A percentile compares a stretch with the other conserved stretches of the same genome.
Conservation (phyloP, 371 early-diverging fungal genomes). For the Encephalitozoon intestinalis region DNA sequence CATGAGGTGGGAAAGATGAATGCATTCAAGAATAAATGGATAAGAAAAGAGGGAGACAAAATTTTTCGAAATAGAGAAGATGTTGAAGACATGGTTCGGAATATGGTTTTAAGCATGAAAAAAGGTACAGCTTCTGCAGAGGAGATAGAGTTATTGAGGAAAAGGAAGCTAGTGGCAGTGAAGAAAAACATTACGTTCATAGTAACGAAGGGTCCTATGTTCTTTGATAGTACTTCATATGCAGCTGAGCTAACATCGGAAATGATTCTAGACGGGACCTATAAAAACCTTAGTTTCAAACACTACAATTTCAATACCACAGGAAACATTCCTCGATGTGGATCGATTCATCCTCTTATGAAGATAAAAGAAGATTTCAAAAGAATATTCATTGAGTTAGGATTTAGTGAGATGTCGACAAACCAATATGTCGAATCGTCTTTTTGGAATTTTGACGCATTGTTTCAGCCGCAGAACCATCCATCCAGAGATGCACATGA, state of each 20-base stretch:
- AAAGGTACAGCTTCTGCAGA: not conserved
- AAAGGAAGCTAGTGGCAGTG: constrained; percentile 48
- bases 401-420: constrained; percentile 96
- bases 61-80: constrained; percentile 21
- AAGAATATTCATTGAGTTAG: constrained; percentile 93
- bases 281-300: constrained; percentile 82
- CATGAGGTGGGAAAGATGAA: constrained; percentile 32
- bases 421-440: constrained; percentile 91
- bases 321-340: constrained; percentile 73
- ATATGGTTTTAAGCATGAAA: not conserved
- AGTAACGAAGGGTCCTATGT: constrained; percentile 76
- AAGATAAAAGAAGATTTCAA: constrained; percentile 97
- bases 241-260: constrained; percentile 87
- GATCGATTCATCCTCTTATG: constrained; percentile 92
- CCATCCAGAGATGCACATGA: constrained; percentile 96
- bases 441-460: constrained; percentile 99
- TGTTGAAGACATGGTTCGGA: constrained; percentile 24
- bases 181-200: constrained; percentile 63
- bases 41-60: constrained; percentile 32
- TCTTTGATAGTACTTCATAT: constrained; percentile 72
- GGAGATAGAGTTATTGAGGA: constrained; percentile 45
- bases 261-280: constrained; percentile 70
- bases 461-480: constrained; percentile 99
- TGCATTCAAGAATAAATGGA: constrained; percentile 56
- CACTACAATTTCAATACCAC: constrained; percentile 89